Base-by-base conservation (phyloP, 2,329 filamentous ascomycete species). In the Fusarium paranaense region DNA sequence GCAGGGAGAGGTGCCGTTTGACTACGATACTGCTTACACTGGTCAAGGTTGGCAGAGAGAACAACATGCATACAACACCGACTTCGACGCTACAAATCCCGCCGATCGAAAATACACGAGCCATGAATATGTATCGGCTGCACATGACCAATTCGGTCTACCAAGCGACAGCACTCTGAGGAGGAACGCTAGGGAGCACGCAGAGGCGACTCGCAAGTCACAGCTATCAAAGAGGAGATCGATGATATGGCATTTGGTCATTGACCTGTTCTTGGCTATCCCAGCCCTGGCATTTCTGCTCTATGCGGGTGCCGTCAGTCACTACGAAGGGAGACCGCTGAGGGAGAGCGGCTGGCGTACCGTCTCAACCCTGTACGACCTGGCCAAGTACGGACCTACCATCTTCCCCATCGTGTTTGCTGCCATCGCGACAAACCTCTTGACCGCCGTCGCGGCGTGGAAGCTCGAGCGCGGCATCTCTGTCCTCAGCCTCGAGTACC, bases 401-500 rank as follows among this genome's bases (percentile, higher is more conserved):
- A 6, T 59, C 16, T 67, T 67, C 13, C 65, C 65, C 7, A 67
- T 67, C 25, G 35, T 64, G 4, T 64, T 67, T 33, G 60, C 65
- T 4, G 65, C 65, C 22, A 42, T 52, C 10, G 65, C 65, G n/a
- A 35, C 60, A 8, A 64, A 67, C 40, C 52, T 67, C 25, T 27
- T 67, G 7, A 64, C 58, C 14, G 38, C 65, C 6, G 30, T 64
- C 13, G 66, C 62, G 1, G 54, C 56, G 10, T 69, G 57, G 66
- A 65, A 66, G 20, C 62, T 69, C 6, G 62, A 66, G 38, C 45
- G 57, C 13, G 66, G 66, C 20, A 62, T 69, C 20, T 47, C 56
- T 1, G 56, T 69, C 5, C 37, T 65, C 4, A 50, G 40, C 14
- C 37, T 68, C 5, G 66, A 65, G 35, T 61, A 61, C 14, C 54